Percentiles rank a stretch among this genome's conserved stretches.
Evolutionary conservation across 495 filamentous ascomycete species (phyloP).

Genomic region (Chaetomium fimeti): DNA sequence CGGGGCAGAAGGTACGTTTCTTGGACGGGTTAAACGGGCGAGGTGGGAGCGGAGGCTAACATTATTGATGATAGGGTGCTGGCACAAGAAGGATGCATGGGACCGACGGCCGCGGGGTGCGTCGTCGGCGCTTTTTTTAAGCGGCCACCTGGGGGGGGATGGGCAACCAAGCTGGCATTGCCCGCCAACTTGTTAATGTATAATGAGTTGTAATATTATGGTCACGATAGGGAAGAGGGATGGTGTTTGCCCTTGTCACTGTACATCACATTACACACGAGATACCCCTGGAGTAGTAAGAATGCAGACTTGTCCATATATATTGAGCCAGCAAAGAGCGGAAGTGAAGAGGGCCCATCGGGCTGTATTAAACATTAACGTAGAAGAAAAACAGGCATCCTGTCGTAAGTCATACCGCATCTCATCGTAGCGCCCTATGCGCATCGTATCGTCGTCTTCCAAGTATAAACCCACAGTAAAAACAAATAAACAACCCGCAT

Average conservation of each 20-base stretch:
- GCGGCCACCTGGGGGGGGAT: not conserved
- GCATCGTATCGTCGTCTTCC: not conserved
- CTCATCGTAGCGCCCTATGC: not conserved
- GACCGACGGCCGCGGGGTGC: slow-evolving; percentile 59
- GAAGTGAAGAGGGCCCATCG: not conserved
- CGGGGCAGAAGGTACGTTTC: slow-evolving; percentile 59
- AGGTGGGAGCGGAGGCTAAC: not conserved
- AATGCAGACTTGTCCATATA: not conserved
- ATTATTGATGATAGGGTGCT: slow-evolving; percentile 52
- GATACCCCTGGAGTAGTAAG: not conserved
- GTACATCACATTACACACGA: not conserved
- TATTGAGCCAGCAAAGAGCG: too few species aligned
- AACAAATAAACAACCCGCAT: not conserved
- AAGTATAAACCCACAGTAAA: not conserved
- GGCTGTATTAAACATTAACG: not conserved
- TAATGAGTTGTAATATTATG: not conserved
- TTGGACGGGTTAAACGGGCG: slow-evolving; percentile 16
- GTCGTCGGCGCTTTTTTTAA: slow-evolving; percentile 23
- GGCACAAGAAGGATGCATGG: slow-evolving; percentile 70
- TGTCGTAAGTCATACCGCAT: not conserved
- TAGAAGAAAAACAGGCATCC: not conserved
- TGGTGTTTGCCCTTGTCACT: not conserved
- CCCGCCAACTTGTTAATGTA: not conserved
- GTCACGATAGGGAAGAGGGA: not conserved
- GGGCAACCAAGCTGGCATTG: not conserved